A percentile compares a stretch with the other conserved stretches of the same genome.
Conservation (phyloP, 257 asterid species). For the Craterostigma plantagineum region DNA sequence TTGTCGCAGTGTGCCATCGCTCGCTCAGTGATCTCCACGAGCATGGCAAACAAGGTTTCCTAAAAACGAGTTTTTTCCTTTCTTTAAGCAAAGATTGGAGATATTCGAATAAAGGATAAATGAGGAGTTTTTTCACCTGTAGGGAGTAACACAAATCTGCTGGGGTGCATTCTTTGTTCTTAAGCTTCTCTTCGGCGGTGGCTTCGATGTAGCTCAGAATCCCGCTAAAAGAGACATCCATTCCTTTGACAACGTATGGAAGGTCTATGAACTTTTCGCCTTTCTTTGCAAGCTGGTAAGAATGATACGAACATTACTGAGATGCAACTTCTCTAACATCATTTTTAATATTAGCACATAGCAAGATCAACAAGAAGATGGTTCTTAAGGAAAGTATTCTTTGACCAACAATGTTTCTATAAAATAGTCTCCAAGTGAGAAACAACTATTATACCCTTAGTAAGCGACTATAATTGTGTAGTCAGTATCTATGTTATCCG, state of each 20-base stretch:
- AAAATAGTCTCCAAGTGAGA: no score
- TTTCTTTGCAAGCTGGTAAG: slow-evolving; percentile 79
- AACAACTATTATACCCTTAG: no score
- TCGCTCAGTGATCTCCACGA: slow-evolving; percentile 87
- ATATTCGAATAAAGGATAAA: background rate
- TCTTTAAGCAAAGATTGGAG: background rate
- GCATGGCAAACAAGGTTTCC: slow-evolving; percentile 97
- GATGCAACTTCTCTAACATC: background rate
- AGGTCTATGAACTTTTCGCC: slow-evolving; percentile 80
- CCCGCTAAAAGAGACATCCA: slow-evolving; percentile 98
- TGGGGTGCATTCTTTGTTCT: slow-evolving; percentile 41
- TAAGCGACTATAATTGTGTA: no score
- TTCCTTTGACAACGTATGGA: slow-evolving; percentile 93
- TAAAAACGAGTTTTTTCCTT: slow-evolving; percentile 8
- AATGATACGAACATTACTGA: slow-evolving; percentile 2
- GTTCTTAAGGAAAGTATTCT: no score
- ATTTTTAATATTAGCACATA: no score
- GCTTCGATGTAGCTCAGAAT: slow-evolving; percentile 82
- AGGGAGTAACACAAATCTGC: slow-evolving; percentile 44
- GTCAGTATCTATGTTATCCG: background rate
- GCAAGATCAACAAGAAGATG: no score
- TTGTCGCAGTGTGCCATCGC: slow-evolving; percentile 97
- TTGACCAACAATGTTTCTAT: no score
- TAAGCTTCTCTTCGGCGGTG: slow-evolving; percentile 76
- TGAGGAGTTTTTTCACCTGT: slow-evolving; percentile 20